Conservation (phyloP, 1,284 basidiomycete species). For the Ceratobasidium sp. region DNA sequence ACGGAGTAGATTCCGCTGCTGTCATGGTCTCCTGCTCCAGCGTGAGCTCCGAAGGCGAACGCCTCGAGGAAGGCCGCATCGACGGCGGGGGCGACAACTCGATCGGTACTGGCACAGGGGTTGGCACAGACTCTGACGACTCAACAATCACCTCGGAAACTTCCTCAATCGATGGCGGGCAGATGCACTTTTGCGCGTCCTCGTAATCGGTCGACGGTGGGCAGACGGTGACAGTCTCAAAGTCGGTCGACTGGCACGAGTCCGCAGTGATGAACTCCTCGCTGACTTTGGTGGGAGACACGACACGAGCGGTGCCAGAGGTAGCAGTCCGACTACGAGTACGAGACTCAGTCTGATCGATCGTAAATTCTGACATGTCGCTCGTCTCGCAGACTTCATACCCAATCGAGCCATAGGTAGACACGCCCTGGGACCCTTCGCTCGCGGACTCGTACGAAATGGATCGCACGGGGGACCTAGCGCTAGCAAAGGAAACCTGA, state of each 20-base stretch:
- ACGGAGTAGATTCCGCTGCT: background rate
- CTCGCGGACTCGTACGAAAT: slow-evolving; percentile 54
- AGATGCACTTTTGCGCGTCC: slow-evolving; percentile 40
- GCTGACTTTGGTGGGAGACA: slow-evolving; percentile 38
- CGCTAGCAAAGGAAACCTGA: slow-evolving; percentile 61
- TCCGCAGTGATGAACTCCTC: slow-evolving; percentile 44
- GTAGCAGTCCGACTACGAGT: slow-evolving; percentile 31
- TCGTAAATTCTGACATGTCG: slow-evolving; percentile 41
- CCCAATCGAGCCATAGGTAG: slow-evolving; percentile 47
- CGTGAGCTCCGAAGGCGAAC: background rate
- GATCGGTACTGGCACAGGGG: background rate
- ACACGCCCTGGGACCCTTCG: slow-evolving; percentile 13
- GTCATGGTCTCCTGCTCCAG: slow-evolving; percentile 2
- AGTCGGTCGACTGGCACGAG: slow-evolving; percentile 45
- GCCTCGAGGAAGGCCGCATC: background rate
- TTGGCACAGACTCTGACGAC: background rate
- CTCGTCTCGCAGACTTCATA: slow-evolving; percentile 48
- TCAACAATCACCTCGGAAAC: slow-evolving; percentile 14
- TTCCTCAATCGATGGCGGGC: slow-evolving; percentile 33
- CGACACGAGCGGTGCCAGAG: slow-evolving; percentile 16
- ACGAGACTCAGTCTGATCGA: slow-evolving; percentile 39
- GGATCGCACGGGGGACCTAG: slow-evolving; percentile 55
- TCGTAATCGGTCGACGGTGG: slow-evolving; percentile 47
- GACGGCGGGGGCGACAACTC: slow-evolving; percentile 13
- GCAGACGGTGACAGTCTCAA: slow-evolving; percentile 46